Percentiles rank a stretch among this genome's conserved stretches.
phyloP scores from a whole-genome alignment of 805 yeast species.

The Saccharomyces jurei region DNA sequence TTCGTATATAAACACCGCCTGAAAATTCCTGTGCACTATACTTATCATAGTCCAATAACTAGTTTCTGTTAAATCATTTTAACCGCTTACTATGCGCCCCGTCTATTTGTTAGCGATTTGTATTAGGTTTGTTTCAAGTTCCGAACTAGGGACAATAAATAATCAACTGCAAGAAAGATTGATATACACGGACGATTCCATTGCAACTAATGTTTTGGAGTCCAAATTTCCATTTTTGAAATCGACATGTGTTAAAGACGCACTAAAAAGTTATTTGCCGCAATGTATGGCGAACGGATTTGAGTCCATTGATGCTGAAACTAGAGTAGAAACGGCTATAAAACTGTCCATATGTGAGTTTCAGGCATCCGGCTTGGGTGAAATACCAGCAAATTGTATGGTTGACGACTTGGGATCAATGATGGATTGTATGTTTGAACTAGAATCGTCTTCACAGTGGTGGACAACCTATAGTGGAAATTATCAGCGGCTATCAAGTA shows the following conservation, averaged over 20 bases:
- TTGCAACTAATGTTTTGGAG: background rate
- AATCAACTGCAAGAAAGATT: background rate
- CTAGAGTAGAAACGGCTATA: constrained; percentile 36
- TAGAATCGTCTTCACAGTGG: constrained; percentile 46
- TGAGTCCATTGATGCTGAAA: constrained; percentile 32
- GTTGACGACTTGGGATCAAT: constrained; percentile 3
- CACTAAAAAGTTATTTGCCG: constrained; percentile 35
- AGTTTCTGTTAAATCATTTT: background rate
- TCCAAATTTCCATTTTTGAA: constrained; percentile 19
- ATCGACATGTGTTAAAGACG: constrained; percentile 33
- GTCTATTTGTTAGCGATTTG: background rate
- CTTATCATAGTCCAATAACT: background rate
- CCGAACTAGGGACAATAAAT: background rate
- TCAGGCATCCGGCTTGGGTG: constrained; percentile 35
- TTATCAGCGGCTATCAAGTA: constrained; percentile 43
- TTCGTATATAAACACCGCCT: background rate
- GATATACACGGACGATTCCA: background rate
- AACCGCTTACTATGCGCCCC: background rate
- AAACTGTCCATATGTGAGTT: constrained; percentile 50
- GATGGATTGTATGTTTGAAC: constrained; percentile 33
- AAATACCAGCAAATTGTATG: constrained; percentile 18
- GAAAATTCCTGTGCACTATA: background rate
- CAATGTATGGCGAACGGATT: constrained; percentile 36
- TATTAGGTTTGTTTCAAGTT: background rate
- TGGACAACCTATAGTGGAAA: constrained; percentile 72